Percentiles rank a stretch among this genome's conserved stretches.
phyloP scores from a whole-genome alignment of 371 early-diverging fungal genomes.

The Chytridium lagenaria region DNA sequence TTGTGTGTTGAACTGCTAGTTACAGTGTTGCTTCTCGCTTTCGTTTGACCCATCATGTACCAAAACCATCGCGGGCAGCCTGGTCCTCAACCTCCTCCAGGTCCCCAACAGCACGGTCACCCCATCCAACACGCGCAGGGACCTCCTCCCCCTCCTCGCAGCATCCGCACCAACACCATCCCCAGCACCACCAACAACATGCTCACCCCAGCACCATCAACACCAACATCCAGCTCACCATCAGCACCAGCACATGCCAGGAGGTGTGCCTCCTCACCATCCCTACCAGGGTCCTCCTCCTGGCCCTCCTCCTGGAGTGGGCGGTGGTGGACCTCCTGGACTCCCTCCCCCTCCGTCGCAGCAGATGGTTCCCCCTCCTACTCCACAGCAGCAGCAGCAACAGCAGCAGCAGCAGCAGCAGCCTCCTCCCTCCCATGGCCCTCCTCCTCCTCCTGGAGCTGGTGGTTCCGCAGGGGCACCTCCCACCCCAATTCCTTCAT shows the following conservation, averaged over 20 bases:
- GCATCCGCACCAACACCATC: slow-evolving; percentile 21
- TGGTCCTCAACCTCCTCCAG: slow-evolving; percentile 10
- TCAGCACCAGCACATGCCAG: slow-evolving; percentile 19
- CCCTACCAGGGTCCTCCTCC: slow-evolving; percentile 48
- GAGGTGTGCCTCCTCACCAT: slow-evolving; percentile 4
- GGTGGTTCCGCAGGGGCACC: background rate
- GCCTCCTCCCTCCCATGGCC: background rate
- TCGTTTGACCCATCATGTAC: too few species aligned
- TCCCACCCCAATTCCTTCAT: slow-evolving; percentile 5
- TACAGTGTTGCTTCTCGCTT: too few species aligned
- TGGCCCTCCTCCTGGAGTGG: background rate
- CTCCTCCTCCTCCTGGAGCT: background rate
- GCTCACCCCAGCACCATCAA: slow-evolving; percentile 6
- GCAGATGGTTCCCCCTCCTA: background rate
- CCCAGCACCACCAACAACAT: slow-evolving; percentile 28
- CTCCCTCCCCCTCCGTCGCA: slow-evolving; percentile 10
- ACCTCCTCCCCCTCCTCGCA: slow-evolving; percentile 17
- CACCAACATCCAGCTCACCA: slow-evolving; percentile 18
- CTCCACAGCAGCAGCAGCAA: slow-evolving; percentile 16
- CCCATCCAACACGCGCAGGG: background rate
- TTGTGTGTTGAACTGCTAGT: too few species aligned
- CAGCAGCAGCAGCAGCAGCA: background rate
- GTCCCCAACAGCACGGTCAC: slow-evolving; percentile 4
- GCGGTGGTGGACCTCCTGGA: background rate
- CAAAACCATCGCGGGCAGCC: slow-evolving; percentile 18